Evolutionary conservation across 1,139 yeast species (phyloP).

Genomic region (Pichia sp.): DNA sequence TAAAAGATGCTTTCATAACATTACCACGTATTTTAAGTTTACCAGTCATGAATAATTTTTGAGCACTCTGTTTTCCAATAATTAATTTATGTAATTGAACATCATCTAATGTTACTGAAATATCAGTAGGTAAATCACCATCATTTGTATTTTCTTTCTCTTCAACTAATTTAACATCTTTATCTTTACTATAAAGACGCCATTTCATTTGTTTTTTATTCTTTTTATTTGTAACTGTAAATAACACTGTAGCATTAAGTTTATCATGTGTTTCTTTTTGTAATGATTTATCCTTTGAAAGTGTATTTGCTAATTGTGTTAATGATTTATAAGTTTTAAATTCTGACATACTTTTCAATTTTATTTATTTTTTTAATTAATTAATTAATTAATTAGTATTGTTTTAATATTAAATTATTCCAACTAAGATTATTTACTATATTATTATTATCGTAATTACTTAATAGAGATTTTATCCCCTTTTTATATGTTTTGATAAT

Average conservation of each 20-base stretch:
- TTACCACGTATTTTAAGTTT: conserved; percentile 82
- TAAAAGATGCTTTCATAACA: conserved; percentile 67
- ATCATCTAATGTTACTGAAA: conserved; percentile 60
- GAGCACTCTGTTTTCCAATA: conserved; percentile 75
- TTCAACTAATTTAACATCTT: conserved; percentile 46
- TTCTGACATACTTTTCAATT: not conserved
- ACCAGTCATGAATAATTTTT: conserved; percentile 77
- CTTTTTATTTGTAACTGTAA: conserved; percentile 63
- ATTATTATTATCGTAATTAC: too few relatives aligned
- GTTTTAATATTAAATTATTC: too few relatives aligned
- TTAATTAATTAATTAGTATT: not conserved
- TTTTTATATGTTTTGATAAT: too few relatives aligned
- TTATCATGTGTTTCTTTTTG: conserved; percentile 39
- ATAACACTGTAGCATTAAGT: conserved; percentile 60
- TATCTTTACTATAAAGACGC: conserved; percentile 59
- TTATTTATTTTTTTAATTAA: too few relatives aligned
- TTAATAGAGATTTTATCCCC: too few relatives aligned
- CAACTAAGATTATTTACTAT: too few relatives aligned
- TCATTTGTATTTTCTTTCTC: not conserved
- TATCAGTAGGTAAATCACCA: conserved; percentile 44
- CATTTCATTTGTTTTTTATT: conserved; percentile 56
- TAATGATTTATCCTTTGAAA: conserved; percentile 34
- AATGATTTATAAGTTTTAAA: conserved; percentile 41
- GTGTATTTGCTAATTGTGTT: conserved; percentile 37
- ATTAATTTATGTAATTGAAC: conserved; percentile 63